phyloP scores from a whole-genome alignment of 768 basidiomycete species.

The Agrocybe pediades region DNA sequence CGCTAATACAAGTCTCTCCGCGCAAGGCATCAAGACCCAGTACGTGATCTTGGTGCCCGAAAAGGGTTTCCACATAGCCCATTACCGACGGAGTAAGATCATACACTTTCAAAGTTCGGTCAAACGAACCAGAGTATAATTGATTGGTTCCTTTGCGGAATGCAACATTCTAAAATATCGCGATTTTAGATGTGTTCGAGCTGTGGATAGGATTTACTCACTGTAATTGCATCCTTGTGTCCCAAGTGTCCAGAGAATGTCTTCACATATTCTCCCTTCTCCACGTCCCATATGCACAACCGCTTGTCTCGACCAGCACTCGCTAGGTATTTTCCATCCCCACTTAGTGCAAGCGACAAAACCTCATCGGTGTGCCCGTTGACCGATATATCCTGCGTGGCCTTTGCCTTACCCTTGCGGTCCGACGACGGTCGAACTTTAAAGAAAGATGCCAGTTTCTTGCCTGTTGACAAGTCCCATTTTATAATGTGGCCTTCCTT shows the following conservation, averaged over 20 bases:
- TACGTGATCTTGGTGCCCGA: slow-evolving; percentile 94
- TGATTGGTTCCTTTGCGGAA: slow-evolving; percentile 80
- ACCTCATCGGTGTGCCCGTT: slow-evolving; percentile 89
- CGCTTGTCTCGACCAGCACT: slow-evolving; percentile 86
- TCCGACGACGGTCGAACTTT: slow-evolving; percentile 48
- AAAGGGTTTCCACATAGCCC: slow-evolving; percentile 95
- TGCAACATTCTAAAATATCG: slow-evolving; percentile 55
- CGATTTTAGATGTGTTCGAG: background rate
- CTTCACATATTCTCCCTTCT: slow-evolving; percentile 74
- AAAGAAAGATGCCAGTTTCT: slow-evolving; percentile 56
- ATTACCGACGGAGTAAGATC: slow-evolving; percentile 71
- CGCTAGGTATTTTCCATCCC: slow-evolving; percentile 82
- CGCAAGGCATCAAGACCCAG: slow-evolving; percentile 78
- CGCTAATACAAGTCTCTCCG: slow-evolving; percentile 82
- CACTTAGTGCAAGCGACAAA: slow-evolving; percentile 78
- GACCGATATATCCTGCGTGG: slow-evolving; percentile 35
- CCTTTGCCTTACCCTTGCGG: slow-evolving; percentile 62
- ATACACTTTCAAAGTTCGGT: slow-evolving; percentile 90
- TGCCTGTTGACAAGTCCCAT: slow-evolving; percentile 74
- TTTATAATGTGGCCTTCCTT: slow-evolving; percentile 92
- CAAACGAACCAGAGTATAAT: slow-evolving; percentile 77
- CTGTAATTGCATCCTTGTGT: slow-evolving; percentile 45
- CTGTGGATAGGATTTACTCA: slow-evolving; percentile 18
- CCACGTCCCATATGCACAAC: slow-evolving; percentile 85
- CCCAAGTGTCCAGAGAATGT: slow-evolving; percentile 81